Evolutionary conservation across 345 rosid species (phyloP).

Genomic region (Gossypium thurberi): DNA sequence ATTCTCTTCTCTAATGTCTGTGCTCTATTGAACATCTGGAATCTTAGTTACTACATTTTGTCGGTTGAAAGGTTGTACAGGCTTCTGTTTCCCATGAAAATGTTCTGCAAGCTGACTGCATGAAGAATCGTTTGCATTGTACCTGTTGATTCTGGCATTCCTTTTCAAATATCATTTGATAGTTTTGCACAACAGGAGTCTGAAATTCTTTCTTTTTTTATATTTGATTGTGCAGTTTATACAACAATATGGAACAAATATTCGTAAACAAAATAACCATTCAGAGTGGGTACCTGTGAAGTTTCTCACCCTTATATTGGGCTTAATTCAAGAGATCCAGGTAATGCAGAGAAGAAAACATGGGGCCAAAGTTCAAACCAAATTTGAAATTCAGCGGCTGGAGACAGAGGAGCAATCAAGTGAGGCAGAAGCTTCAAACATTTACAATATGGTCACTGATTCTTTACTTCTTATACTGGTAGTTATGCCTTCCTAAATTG

Average conservation of each 20-base stretch:
- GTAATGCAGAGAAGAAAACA: constrained; percentile 41
- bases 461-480: constrained; percentile 52
- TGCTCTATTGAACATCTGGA: background rate
- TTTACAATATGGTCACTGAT: constrained; percentile 37
- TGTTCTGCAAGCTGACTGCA: background rate
- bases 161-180: background rate
- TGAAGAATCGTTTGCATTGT: background rate
- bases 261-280: constrained; percentile 42
- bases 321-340: constrained; percentile 62
- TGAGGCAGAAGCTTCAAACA: constrained; percentile 25
- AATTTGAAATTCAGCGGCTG: constrained; percentile 18
- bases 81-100: background rate
- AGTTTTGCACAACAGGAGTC: constrained; percentile 1
- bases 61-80: background rate
- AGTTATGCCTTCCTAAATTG: constrained; percentile 15
- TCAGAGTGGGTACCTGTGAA: constrained; percentile 43
- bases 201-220: constrained; percentile 7
- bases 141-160: background rate
- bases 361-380: constrained; percentile 22
- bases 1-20: background rate
- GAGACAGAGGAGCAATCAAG: constrained; percentile 29
- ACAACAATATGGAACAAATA: constrained; percentile 32
- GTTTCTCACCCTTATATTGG: constrained; percentile 48
- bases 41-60: background rate
- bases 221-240: constrained; percentile 48